These are phyloP conservation scores for Heliamphora exappendiculata DNA, from an alignment of 148 eudicot species.

Conservation along the genomic window DNA sequence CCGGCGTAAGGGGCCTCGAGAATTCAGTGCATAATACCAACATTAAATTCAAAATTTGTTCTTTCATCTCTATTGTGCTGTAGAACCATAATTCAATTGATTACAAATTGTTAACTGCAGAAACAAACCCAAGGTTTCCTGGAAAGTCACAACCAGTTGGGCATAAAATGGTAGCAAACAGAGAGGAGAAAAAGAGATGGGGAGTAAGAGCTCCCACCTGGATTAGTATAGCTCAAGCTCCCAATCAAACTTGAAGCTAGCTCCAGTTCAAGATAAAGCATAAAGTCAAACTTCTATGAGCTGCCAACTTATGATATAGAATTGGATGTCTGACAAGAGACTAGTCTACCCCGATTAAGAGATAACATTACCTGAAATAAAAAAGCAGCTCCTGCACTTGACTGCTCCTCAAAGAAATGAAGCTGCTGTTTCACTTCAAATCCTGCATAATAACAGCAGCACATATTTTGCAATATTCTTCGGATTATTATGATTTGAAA, in stretches of 20 bases:
- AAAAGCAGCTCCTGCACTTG: slow-evolving; percentile 9
- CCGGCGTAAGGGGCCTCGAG: not conserved
- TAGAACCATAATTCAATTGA: not conserved
- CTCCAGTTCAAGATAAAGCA: slow-evolving; percentile 5
- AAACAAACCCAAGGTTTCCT: not conserved
- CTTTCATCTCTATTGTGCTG: too few species aligned
- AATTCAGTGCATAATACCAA: not conserved
- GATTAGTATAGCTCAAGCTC: not conserved
- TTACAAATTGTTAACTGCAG: not conserved
- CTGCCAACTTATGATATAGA: not conserved
- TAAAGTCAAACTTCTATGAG: not conserved
- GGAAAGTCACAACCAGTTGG: not conserved
- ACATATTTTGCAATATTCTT: slow-evolving; percentile 22
- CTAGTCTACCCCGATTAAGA: slow-evolving; percentile 4
- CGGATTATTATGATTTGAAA: slow-evolving; percentile 15
- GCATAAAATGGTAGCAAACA: not conserved
- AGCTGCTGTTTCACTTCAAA: slow-evolving; percentile 15
- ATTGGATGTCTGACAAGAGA: not conserved
- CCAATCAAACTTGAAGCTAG: not conserved
- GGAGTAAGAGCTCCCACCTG: not conserved
- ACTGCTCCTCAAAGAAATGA: slow-evolving; percentile 12
- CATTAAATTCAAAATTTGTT: not conserved
- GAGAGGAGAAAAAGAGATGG: not conserved
- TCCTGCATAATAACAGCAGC: slow-evolving; percentile 34
- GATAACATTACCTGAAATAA: slow-evolving; percentile 17